Evolutionary conservation across 306 rosid genomes (phyloP).

Genomic region (Vicia sativa): DNA sequence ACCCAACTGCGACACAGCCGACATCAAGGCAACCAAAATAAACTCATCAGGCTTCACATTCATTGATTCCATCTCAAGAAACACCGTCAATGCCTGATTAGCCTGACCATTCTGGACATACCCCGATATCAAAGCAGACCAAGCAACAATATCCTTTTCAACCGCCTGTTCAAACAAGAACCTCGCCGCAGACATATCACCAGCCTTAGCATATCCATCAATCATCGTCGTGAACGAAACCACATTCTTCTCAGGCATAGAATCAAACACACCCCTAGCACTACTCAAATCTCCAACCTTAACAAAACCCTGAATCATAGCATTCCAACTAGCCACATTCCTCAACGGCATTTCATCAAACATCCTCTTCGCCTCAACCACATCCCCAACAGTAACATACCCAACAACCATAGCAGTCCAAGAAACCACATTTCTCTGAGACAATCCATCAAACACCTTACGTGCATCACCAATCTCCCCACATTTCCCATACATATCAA

Average conservation of each 20-base stretch:
- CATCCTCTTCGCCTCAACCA: slow-evolving; percentile 47
- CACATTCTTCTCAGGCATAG: slow-evolving; percentile 68
- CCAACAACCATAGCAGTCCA: slow-evolving; percentile 63
- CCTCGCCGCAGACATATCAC: slow-evolving; percentile 71
- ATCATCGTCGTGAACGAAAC: slow-evolving; percentile 73
- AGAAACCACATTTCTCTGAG: slow-evolving; percentile 50
- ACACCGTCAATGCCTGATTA: slow-evolving; percentile 53
- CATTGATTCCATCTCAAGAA: slow-evolving; percentile 59
- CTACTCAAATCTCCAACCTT: slow-evolving; percentile 57
- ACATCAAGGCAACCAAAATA: slow-evolving; percentile 72
- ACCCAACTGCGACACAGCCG: slow-evolving; percentile 72
- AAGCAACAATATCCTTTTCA: slow-evolving; percentile 59
- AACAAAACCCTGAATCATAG: slow-evolving; percentile 55
- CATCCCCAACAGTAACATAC: slow-evolving; percentile 46
- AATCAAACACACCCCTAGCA: slow-evolving; percentile 62
- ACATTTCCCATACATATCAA: slow-evolving; percentile 73
- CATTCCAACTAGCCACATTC: slow-evolving; percentile 53
- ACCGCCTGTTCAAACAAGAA: slow-evolving; percentile 55
- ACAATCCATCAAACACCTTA: slow-evolving; percentile 61
- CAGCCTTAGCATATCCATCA: slow-evolving; percentile 77
- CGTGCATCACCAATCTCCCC: slow-evolving; percentile 55
- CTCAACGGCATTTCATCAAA: slow-evolving; percentile 50
- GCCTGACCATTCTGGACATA: slow-evolving; percentile 71
- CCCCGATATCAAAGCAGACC: slow-evolving; percentile 79
- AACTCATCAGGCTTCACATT: slow-evolving; percentile 70